Conservation (phyloP, 495 filamentous ascomycete species). For the Astrothelium macrocarpum region DNA sequence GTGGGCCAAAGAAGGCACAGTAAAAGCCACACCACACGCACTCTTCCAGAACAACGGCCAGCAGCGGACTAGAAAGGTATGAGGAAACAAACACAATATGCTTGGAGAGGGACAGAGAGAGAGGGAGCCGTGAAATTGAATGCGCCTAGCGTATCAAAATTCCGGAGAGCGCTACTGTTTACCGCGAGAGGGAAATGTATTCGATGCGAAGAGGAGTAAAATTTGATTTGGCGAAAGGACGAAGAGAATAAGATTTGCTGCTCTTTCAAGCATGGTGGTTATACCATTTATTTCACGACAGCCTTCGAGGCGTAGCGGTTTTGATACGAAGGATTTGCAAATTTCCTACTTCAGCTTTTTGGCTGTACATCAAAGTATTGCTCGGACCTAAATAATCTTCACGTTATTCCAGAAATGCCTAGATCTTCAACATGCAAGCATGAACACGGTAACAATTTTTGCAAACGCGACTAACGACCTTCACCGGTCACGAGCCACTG, state of each 20-base stretch:
- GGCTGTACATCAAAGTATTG: neutral
- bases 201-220: neutral
- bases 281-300: neutral
- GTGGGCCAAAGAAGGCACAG: conserved; percentile 47
- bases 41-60: neutral
- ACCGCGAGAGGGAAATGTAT: neutral
- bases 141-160: neutral
- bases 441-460: neutral
- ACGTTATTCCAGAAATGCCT: neutral
- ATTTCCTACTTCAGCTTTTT: neutral
- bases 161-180: neutral
- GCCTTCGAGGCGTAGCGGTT: neutral
- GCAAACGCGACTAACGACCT: neutral
- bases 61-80: neutral
- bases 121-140: neutral
- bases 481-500: neutral
- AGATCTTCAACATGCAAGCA: neutral
- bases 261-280: neutral
- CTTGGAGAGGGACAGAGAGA: neutral
- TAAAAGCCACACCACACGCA: conserved; percentile 7
- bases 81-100: neutral
- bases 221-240: neutral
- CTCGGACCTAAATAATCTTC: neutral
- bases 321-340: neutral
- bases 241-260: neutral